These are phyloP conservation scores for Candida wancherniae DNA, from an alignment of 805 yeast species.

Conservation along the genomic window DNA sequence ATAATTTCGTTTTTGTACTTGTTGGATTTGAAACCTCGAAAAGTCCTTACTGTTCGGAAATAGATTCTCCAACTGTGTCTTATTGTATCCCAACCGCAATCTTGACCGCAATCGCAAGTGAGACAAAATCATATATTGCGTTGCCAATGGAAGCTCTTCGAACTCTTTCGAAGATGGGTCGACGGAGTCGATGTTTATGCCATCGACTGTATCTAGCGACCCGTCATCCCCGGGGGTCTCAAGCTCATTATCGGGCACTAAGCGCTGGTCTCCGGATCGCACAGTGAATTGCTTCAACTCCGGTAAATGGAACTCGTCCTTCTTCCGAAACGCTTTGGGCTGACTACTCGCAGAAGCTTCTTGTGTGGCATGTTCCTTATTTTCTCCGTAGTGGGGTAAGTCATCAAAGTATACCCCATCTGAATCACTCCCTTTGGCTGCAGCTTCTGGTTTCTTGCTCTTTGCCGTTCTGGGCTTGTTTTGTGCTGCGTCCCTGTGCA, in stretches of 20 bases:
- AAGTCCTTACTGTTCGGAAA: conserved; percentile 88
- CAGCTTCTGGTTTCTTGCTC: conserved; percentile 3
- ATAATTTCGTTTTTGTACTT: conserved; percentile 87
- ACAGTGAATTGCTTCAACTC: conserved; percentile 52
- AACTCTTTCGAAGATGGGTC: conserved; percentile 85
- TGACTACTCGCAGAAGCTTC: not conserved
- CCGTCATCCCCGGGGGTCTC: conserved; percentile 45
- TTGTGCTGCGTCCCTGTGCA: conserved; percentile 43
- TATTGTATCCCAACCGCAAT: conserved; percentile 90
- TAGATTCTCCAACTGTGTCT: conserved; percentile 75
- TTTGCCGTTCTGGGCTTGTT: conserved; percentile 23
- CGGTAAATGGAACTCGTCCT: conserved; percentile 88
- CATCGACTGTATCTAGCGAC: conserved; percentile 51
- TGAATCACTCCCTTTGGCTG: not conserved
- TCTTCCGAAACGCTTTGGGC: conserved; percentile 38
- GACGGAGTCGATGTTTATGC: conserved; percentile 62
- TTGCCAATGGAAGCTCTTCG: conserved; percentile 66
- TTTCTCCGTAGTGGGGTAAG: conserved; percentile 20
- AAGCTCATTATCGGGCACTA: conserved; percentile 70
- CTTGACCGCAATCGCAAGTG: conserved; percentile 80
- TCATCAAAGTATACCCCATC: conserved; percentile 22
- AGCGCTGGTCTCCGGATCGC: conserved; percentile 59
- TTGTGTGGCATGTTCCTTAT: not conserved
- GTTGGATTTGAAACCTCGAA: conserved; percentile 85
- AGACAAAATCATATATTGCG: conserved; percentile 84